Conservation (phyloP, 768 basidiomycete genomes). For the Agaricus subrufescens region DNA sequence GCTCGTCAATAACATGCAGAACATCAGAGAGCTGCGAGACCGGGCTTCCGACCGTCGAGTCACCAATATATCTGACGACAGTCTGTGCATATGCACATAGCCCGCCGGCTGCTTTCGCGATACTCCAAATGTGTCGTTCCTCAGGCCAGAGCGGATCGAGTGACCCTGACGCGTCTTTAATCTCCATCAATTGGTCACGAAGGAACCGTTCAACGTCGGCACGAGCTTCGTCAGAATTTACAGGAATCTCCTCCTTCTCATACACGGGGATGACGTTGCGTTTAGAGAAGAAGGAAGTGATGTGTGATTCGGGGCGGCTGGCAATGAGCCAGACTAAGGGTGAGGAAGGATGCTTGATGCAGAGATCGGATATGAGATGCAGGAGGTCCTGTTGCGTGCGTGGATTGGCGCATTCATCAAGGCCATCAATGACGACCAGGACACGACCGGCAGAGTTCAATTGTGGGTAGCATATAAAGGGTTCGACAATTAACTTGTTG, state of each 20-base stretch:
- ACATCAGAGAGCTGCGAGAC: not conserved
- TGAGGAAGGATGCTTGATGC: not conserved
- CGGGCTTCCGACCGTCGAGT: not conserved
- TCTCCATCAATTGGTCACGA: not conserved
- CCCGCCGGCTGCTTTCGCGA: not conserved
- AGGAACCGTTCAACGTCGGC: not conserved
- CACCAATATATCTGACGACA: not conserved
- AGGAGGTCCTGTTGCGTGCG: not conserved
- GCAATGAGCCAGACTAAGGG: not conserved
- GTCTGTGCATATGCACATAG: not conserved
- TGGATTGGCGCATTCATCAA: not conserved
- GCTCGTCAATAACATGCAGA: not conserved
- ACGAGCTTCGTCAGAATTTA: not conserved
- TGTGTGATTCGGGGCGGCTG: not conserved
- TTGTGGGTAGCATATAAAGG: not conserved
- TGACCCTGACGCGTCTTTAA: not conserved
- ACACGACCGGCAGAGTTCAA: not conserved
- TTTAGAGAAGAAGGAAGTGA: not conserved
- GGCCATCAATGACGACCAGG: not conserved
- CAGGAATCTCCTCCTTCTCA: not conserved
- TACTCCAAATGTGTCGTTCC: not conserved
- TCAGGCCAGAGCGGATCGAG: not conserved
- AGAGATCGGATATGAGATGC: not conserved
- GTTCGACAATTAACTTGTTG: slow-evolving; percentile 11
- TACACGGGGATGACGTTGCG: not conserved